Conservation (phyloP, 139 green algal species). For the Raphidocelis subcapitata region DNA sequence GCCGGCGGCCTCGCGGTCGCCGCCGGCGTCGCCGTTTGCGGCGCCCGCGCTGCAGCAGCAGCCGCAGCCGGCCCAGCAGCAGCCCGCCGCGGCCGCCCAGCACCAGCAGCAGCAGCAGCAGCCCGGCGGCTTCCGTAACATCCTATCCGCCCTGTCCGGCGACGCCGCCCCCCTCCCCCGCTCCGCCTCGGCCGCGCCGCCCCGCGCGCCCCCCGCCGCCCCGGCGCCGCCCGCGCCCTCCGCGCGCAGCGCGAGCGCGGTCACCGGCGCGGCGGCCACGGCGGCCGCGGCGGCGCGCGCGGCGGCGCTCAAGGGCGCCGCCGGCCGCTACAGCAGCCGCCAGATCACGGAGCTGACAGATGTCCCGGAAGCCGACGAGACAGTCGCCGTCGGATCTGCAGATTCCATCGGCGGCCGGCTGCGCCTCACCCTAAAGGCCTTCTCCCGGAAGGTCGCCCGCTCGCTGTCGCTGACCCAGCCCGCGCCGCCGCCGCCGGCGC, state of each 20-base stretch:
- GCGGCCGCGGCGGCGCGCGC: no score
- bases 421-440: constrained; percentile 29
- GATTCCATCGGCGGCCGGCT: constrained; percentile 29
- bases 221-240: neutral
- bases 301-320: no score
- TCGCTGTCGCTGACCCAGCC: constrained; percentile 26
- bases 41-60: constrained; percentile 2
- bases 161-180: neutral
- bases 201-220: neutral
- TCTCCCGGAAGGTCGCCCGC: constrained; percentile 40
- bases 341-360: constrained; percentile 26
- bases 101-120: neutral
- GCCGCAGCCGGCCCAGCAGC: neutral
- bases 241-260: neutral
- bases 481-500: no score
- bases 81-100: neutral
- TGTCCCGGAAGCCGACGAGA: constrained; percentile 26
- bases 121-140: no score
- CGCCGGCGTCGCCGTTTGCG: neutral
- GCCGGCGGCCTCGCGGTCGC: no score
- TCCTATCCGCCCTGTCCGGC: neutral
- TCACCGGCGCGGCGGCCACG: no score
- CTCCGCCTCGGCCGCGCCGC: neutral
- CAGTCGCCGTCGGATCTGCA: constrained; percentile 27
- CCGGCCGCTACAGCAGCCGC: neutral